Conservation (phyloP, 495 filamentous ascomycete species). For the Tuber brumale region DNA sequence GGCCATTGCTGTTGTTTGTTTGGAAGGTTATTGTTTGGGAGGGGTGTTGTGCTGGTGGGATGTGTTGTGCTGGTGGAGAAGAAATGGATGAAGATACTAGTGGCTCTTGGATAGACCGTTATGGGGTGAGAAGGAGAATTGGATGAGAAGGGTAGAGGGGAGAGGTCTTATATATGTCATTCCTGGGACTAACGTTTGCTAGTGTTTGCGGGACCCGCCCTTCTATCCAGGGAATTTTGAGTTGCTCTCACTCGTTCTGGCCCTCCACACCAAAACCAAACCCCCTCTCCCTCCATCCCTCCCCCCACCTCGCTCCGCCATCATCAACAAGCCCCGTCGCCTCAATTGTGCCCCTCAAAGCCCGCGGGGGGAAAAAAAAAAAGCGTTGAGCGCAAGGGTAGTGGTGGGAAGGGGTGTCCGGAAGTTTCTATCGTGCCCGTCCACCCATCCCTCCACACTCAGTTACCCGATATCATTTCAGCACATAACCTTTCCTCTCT, state of each 20-base stretch:
- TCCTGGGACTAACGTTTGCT: not conserved
- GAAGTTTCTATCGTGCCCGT: not conserved
- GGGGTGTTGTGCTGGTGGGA: conserved; percentile 9
- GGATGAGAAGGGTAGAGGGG: conserved; percentile 15
- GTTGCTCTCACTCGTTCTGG: not conserved
- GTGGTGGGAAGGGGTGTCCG: not conserved
- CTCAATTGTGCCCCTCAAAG: not conserved
- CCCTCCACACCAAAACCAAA: too few relatives aligned
- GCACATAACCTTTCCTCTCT: not conserved
- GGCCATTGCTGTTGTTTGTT: conserved; percentile 57
- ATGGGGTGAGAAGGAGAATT: conserved; percentile 15
- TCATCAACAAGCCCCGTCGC: not conserved
- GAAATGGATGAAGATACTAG: conserved; percentile 11
- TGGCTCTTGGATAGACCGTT: conserved; percentile 4
- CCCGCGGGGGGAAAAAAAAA: not conserved
- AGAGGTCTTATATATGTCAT: conserved; percentile 26
- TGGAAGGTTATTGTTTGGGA: conserved; percentile 11
- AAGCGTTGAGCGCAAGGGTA: not conserved
- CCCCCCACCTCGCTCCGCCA: too few relatives aligned
- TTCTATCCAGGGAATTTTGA: not conserved
- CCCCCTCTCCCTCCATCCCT: too few relatives aligned
- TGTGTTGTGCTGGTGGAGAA: conserved; percentile 11
- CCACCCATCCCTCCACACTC: not conserved
- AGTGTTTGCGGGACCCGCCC: not conserved
- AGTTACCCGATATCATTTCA: not conserved